phyloP scores from a whole-genome alignment of 345 rosid genomes.

The Eucalyptus caleyi region DNA sequence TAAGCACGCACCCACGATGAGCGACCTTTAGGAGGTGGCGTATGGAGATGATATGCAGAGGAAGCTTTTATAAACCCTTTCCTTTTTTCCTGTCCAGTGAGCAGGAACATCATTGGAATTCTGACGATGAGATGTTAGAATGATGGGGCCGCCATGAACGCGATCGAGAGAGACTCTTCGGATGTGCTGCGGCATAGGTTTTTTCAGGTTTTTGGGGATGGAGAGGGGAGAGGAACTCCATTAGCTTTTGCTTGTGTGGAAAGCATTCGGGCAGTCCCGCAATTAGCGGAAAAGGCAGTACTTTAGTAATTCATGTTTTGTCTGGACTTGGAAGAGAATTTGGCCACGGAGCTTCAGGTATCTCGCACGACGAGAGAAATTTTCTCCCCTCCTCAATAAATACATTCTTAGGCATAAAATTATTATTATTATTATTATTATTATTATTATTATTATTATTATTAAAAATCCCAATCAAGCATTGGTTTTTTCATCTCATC shows the following conservation, averaged over 20 bases:
- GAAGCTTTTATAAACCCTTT: neutral
- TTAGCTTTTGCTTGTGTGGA: neutral
- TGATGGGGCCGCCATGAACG: neutral
- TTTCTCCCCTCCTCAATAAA: neutral
- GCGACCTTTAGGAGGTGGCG: neutral
- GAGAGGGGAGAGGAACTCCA: neutral
- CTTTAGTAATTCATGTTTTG: neutral
- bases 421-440: no score
- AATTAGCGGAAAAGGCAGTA: neutral
- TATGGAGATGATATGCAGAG: neutral
- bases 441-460: no score
- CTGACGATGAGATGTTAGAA: neutral
- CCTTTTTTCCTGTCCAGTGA: neutral
- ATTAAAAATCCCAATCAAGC: neutral
- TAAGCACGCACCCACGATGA: neutral
- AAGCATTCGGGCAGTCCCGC: neutral
- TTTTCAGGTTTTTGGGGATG: neutral
- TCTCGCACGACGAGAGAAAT: neutral
- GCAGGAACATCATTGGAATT: neutral
- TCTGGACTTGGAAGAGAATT: neutral
- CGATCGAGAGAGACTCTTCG: neutral
- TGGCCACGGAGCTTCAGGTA: neutral
- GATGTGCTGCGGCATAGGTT: neutral
- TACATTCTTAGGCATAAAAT: neutral
- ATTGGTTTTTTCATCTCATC: neutral